Evolutionary conservation across 2,329 filamentous ascomycete genomes (phyloP).

Genomic region (Sordariomycetes sp.): DNA sequence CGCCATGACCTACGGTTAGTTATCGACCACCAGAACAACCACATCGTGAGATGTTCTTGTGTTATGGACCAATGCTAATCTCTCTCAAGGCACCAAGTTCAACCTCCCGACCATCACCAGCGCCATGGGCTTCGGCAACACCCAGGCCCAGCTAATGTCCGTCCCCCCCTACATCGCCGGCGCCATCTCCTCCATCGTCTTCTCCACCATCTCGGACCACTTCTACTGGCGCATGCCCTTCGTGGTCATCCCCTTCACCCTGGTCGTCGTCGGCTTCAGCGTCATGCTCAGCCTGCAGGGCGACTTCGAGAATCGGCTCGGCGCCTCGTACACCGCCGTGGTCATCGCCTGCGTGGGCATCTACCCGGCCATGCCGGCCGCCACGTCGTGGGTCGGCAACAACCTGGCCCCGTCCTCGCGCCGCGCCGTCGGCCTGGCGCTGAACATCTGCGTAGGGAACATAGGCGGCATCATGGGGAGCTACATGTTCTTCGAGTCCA

Average conservation of each 20-base stretch:
- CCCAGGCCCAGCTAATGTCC: slow-evolving; percentile 43
- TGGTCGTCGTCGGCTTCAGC: slow-evolving; percentile 55
- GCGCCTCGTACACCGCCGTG: slow-evolving; percentile 54
- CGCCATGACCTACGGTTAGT: slow-evolving; percentile 1
- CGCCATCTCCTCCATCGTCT: slow-evolving; percentile 47
- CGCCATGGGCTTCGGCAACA: slow-evolving; percentile 18
- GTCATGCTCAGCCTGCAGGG: slow-evolving; percentile 45
- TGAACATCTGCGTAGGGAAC: slow-evolving; percentile 71
- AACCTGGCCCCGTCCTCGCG: slow-evolving; percentile 53
- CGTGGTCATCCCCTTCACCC: slow-evolving; percentile 49
- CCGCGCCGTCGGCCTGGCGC: slow-evolving; percentile 58
- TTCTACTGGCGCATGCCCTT: slow-evolving; percentile 53
- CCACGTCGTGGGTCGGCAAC: slow-evolving; percentile 60
- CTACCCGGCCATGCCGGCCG: slow-evolving; percentile 61
- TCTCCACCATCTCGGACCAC: slow-evolving; percentile 56
- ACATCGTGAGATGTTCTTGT: no score
- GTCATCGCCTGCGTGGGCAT: slow-evolving; percentile 63
- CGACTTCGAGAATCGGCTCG: slow-evolving; percentile 24
- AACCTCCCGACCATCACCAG: slow-evolving; percentile 44
- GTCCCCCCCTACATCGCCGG: slow-evolving; percentile 51
- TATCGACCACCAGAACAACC: no score
- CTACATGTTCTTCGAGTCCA: slow-evolving; percentile 48
- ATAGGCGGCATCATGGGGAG: slow-evolving; percentile 58
- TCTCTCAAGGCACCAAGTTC: slow-evolving; percentile 42
- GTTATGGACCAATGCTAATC: background rate